These are phyloP conservation scores for Xylariaceae sp. DNA, from an alignment of 2,329 filamentous ascomycete genomes.

Conservation along the genomic window DNA sequence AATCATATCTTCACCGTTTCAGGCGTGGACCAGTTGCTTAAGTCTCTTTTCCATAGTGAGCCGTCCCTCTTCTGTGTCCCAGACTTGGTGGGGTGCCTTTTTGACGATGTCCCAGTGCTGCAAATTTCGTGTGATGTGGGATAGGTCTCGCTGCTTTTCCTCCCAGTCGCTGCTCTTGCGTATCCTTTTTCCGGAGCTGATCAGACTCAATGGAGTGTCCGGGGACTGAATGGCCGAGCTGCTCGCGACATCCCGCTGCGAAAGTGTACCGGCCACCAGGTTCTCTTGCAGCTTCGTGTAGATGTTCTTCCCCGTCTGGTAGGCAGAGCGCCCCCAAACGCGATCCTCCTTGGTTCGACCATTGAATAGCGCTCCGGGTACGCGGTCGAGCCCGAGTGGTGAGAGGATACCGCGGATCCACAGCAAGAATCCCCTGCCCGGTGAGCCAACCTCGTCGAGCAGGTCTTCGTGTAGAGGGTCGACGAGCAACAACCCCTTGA, in stretches of 20 bases:
- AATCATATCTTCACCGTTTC: no score
- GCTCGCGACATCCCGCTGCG: constrained; percentile 71
- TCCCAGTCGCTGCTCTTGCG: constrained; percentile 66
- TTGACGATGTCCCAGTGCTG: constrained; percentile 80
- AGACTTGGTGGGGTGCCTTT: constrained; percentile 78
- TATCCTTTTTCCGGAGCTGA: constrained; percentile 72
- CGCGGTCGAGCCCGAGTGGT: constrained; percentile 75
- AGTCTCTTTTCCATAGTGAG: constrained; percentile 72
- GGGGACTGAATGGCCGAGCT: constrained; percentile 71
- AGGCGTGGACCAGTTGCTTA: constrained; percentile 50
- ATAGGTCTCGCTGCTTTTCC: constrained; percentile 76
- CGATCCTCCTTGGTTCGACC: constrained; percentile 76
- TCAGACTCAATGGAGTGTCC: constrained; percentile 68
- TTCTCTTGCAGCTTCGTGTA: constrained; percentile 92
- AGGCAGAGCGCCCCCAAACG: constrained; percentile 70
- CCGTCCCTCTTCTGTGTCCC: constrained; percentile 67
- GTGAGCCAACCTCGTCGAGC: constrained; percentile 57
- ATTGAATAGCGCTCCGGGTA: constrained; percentile 73
- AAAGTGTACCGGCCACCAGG: constrained; percentile 76
- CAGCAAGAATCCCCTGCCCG: constrained; percentile 70
- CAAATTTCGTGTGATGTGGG: constrained; percentile 70
- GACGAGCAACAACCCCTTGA: constrained; percentile 75
- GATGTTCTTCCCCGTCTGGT: constrained; percentile 75
- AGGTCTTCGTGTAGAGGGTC: constrained; percentile 87
- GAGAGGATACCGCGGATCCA: constrained; percentile 84